Base-by-base conservation (phyloP, 768 basidiomycete species). In the Macrocybe gigantea region DNA sequence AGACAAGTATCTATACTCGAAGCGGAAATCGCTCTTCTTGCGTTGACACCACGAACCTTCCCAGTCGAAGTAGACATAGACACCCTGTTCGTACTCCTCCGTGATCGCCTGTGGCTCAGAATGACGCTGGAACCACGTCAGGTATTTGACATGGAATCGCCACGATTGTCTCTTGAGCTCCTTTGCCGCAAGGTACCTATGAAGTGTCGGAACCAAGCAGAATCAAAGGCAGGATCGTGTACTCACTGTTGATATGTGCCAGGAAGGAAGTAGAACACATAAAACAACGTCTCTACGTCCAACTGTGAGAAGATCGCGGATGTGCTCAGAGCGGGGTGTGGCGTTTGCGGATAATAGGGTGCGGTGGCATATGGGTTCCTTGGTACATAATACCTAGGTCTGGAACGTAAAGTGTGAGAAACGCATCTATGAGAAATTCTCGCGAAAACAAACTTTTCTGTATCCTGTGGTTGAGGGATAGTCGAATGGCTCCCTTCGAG, bases 41-140 rank as follows among this genome's bases (percentile, higher is more conserved):
- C 95, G 79, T 64, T 95, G 93, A 65, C 93, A 96, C 96, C 95
- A 99, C 53, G 89, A 91, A 43, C 92, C 92, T 65, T 97, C 94
- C 94, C 94, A 97, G 68, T 97, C 95, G 65, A 98, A 97, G 75
- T 99, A 99, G 33, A 96, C 89, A 66, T 99, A 99, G 10, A 96
- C 93, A 10, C 96, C 96, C 70, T 98, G 94, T 68, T 99, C 96
- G 65, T 97, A 99, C 64, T 98, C 95, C 58, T 98, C 95, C 45
- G 96, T 99, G 64, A 99, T 97, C 1, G 93, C 93, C 60, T 95
- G 92, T 7, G 96, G 96, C 60, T 98, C 94, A 15, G 92, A 93
- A 60, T 96, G 92, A 34, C 96, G 82, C 66, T 98, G 96, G 81
- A 99, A 99, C 94, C 96, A 99, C 31, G 96, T 99, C 51, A 99